Evolutionary conservation across 805 yeast species (phyloP), one percentile per base, ranked within the genome.

Genomic region (Metschnikowia amazonensis): DNA sequence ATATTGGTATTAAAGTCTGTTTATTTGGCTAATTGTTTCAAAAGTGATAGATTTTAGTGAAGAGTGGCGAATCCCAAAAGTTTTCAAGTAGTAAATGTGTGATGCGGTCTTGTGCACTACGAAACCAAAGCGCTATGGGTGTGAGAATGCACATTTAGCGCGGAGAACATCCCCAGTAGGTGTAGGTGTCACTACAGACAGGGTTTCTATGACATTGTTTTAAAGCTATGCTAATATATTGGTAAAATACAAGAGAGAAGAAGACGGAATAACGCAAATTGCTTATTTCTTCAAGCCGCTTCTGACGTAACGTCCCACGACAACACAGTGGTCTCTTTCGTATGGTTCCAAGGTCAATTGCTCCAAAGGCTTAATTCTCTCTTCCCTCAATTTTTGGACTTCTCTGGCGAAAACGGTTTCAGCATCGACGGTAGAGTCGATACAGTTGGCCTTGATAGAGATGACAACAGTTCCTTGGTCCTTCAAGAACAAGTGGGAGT

Each of bases 311-410:
- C 85, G 82, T 68, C 98, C 99, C 65, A 94, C 89, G 61, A 94
- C 99, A 66, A 94, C 87, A 85, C 98, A 92, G 78, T 94, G 99
- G 69, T 94, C 99, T 80, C 99, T 89, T 81, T 94, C 99, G 76
- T 94, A 94, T 71, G 99, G 99, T 80, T 92, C 99, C 72, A 94
- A 81, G 45, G 99, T 94, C 73, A 94, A 82, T 80, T 94, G 99
- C 76, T 94, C 99, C 65, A 90, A 76, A 55, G 99, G 99, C 77
- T 94, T 94, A 72, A 94, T 87, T 73, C 96, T 85, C 80, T 94
- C 99, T 75, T 92, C 98, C 76, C 99, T 84, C 75, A 94, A 82
- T 74, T 94, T 94, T 76, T 94, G 97, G 50, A 94, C 97, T 78
- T 94, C 99, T 79, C 98, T 88, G 51, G 99, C 98, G 66, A 94